phyloP scores from a whole-genome alignment of 441 rosid species.

The Jatropha multifida region DNA sequence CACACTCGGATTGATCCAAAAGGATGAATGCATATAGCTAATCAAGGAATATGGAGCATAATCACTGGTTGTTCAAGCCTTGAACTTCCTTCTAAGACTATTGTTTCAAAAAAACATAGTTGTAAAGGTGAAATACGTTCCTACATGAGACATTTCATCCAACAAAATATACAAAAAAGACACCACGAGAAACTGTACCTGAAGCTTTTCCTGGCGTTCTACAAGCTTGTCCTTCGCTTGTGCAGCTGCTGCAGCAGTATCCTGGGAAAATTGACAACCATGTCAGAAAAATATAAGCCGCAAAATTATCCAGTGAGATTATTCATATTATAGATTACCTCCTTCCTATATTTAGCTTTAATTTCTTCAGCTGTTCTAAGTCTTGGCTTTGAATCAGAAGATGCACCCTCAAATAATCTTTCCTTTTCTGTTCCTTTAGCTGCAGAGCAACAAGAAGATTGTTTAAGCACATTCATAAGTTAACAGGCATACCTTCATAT shows the following conservation, averaged over 20 bases:
- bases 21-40: background rate
- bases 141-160: background rate
- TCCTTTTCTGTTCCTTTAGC: conserved; percentile 59
- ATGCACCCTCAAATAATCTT: conserved; percentile 71
- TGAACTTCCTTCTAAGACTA: background rate
- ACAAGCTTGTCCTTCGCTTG: conserved; percentile 78
- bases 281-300: conserved; percentile 28
- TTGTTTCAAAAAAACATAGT: background rate
- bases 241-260: conserved; percentile 73
- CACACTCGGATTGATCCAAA: background rate
- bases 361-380: conserved; percentile 84
- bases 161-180: background rate
- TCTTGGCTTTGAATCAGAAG: conserved; percentile 56
- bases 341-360: conserved; percentile 78
- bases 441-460: conserved; percentile 34
- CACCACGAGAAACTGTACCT: conserved; percentile 42
- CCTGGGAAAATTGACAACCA: conserved; percentile 42
- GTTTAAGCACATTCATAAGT: conserved; percentile 15
- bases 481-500: background rate
- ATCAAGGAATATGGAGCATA: no score
- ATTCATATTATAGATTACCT: conserved; percentile 39
- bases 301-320: background rate
- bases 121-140: background rate
- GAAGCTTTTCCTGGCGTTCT: conserved; percentile 82
- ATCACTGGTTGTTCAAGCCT: background rate